Base-by-base conservation (phyloP, 164 flowering plant species). In the Kingdonia uniflora region DNA sequence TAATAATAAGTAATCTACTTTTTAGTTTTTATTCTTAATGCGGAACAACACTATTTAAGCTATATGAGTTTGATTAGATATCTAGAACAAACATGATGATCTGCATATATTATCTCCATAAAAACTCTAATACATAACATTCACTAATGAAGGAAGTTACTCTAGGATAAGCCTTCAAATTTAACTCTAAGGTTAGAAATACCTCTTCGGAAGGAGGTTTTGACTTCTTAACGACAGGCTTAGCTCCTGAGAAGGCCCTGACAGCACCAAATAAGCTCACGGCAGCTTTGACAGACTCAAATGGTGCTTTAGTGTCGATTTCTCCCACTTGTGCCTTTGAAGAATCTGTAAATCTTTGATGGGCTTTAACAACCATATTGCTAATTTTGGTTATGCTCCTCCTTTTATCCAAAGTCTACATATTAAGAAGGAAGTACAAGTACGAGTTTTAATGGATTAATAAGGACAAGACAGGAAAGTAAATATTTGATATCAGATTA, bases 261-360 rank as follows among this genome's bases (percentile, higher is more conserved):
- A 79, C 92, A 76, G 82, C 87, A 39, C 94, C 96, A 64, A 92
- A 92, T 51, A 88, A 71, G 65, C 71, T 76, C 58, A 86, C 94
- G 35, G 96, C 98, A 72, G 84, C 98, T 80, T 80, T 92, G 56
- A 92, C 98, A 58, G 98, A 92, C 53, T 84, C 88, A 73, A 92
- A 88, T 37, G 98, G 98, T 43, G 96, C 84, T 16, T 95, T 79
- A n/a, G 98, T 92, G 71, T 92, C 96, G 52, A 92, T 84, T 72
- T 92, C 98, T 37, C 96, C 96, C 19, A 85, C 89, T 71, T 69
- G 85, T 14, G 52, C 77, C 62, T 62, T 84, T 8, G 87, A 68
- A 53, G 88, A 79, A 43, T 67, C 80, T 39, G 67, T 72, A 38
- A 69, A 54, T 61, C 53, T 69, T 55, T 65, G 68, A 35, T 41